phyloP scores from a whole-genome alignment of 2,329 filamentous ascomycete genomes.

The Talaromyces atroroseus region DNA sequence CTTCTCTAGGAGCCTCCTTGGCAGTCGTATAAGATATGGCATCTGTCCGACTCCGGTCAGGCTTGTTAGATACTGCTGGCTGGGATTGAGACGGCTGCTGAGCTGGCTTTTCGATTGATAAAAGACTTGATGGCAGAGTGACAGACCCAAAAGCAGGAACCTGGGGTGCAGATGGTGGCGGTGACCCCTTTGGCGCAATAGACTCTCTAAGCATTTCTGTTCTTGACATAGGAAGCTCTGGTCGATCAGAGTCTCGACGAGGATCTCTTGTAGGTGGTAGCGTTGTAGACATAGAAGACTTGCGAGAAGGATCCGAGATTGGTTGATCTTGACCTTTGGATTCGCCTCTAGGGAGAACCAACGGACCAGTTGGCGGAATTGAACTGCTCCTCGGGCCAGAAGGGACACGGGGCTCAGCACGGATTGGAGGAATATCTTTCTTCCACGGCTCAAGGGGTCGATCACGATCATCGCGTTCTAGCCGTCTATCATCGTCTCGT shows the following conservation, averaged over 20 bases:
- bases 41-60: conserved; percentile 11
- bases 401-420: conserved; percentile 17
- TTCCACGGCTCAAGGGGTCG: conserved; percentile 33
- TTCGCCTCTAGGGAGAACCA: conserved; percentile 13
- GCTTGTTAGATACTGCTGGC: background rate
- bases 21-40: conserved; percentile 20
- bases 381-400: conserved; percentile 13
- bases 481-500: conserved; percentile 30
- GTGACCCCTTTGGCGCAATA: conserved; percentile 27
- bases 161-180: conserved; percentile 37
- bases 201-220: conserved; percentile 25
- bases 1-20: conserved; percentile 21
- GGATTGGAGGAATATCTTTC: conserved; percentile 32
- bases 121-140: conserved; percentile 22
- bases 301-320: conserved; percentile 22
- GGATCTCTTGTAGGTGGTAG: conserved; percentile 19
- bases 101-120: conserved; percentile 19
- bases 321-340: conserved; percentile 24
- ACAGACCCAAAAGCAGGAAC: conserved; percentile 40
- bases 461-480: conserved; percentile 27
- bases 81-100: conserved; percentile 2
- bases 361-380: conserved; percentile 5
- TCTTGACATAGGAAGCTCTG: conserved; percentile 22
- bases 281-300: conserved; percentile 15
- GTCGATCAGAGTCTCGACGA: conserved; percentile 29